Evolutionary conservation across 202 grass and related monocot species (phyloP), one percentile per base, ranked within the genome.

Genomic region (Tripidium arundinaceum): DNA sequence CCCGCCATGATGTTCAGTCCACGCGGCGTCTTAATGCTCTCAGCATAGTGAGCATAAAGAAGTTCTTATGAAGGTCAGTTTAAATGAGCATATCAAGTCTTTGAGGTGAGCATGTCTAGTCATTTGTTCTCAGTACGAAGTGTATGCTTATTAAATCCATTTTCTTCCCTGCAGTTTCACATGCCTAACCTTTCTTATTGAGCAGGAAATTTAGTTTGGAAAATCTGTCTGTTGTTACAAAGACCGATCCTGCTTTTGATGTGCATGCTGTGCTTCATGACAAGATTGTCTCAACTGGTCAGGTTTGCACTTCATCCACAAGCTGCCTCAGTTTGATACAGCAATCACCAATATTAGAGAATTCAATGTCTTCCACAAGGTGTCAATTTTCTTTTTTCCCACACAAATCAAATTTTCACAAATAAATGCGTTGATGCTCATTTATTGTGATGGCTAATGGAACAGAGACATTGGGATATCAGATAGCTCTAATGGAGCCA

Each of bases 11-110:
- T 37, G 36, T 37, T 0, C 36, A 37, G 36, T 37, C 36, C 6
- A 37, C 36, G 0, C 36, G 36, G 1, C 36, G 36, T 6, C 36
- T 37, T 1, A 37, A 37, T 37, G 36, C 6, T 1, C 36, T 37
- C 36, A n/a, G n/a, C n/a, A 87, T 61, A 57, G 19, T 67, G 93
- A 93, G 72, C 88, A 93, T 83, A 83, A 68, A 83, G 85, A 93
- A 75, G 84, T 91, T 84, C 62, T 97, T 62, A 79, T 58, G 54
- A 77, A 80, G 46, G 62, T 91, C 46, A 93, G 68, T 76, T 87
- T 79, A 72, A 79, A 97, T 79, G 80, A 87, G 27, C 83, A 81
- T 47, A 79, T 89, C 75, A 93, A 86, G 34, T 80, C 77, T 43
- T 71, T 97, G 85, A 87, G 90, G 93, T 93, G 79, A 78, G 72